Base-by-base conservation (phyloP, 2,329 filamentous ascomycete genomes). In the Hymenoscyphus infarciens region DNA sequence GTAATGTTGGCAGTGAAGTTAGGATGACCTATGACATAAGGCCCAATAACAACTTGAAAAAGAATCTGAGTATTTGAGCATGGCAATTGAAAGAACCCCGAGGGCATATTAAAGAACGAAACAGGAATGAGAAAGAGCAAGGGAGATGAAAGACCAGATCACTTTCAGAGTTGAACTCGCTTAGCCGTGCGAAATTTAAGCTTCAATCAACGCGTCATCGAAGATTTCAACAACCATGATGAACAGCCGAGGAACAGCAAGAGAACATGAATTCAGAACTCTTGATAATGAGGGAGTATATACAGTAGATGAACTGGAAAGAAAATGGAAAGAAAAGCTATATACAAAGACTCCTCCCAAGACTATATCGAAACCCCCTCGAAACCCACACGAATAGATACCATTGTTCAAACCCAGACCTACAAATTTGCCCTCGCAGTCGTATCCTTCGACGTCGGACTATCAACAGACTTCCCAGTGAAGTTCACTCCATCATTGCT, bases 401-500 rank as follows among this genome's bases (percentile, higher is more conserved):
- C n/a, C n/a, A n/a, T n/a, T n/a, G n/a, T n/a, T n/a, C n/a, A n/a
- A n/a, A n/a, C n/a, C n/a, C n/a, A n/a, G n/a, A n/a, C 8, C 31
- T 63, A 66, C 19, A 64, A 57, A 61, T 61, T 55, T 3, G 60
- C 63, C 52, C 57, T 63, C 35, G n/a, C 38, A 16, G 60, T 31
- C 22, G 25, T 42, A 33, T 35, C 33, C 33, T 35, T 35, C 33
- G 8, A 7, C 6, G 33, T 11, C 3, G 33, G 13, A 11, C 52
- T 39, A 2, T 31, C 56, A 22, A 33, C 31, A 15, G 49, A 53
- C 49, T 64, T 64, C 11, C 63, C 65, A 35, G 63, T 66, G 61
- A 72, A 74, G 57, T 57, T 62, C 27, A 71, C 62, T 16, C 63
- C 61, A 11, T 29, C 53, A 56, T 67, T 67, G n/a, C 25, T 27